Percentiles rank a stretch among this genome's conserved stretches.
Conservation (phyloP, 768 basidiomycete genomes). For the Lactifluus subvellereus region DNA sequence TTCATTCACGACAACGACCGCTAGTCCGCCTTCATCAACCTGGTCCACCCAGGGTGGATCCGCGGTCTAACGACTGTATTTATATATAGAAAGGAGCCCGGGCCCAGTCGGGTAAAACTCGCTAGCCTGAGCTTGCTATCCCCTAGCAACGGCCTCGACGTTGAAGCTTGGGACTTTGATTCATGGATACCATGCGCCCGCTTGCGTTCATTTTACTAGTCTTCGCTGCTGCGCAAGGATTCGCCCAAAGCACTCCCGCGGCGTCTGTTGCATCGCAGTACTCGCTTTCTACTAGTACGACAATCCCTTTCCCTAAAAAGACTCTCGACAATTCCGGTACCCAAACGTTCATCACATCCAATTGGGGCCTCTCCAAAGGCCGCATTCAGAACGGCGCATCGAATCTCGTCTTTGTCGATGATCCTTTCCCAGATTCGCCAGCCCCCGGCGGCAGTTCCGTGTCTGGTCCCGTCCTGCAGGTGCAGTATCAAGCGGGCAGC, state of each 20-base stretch:
- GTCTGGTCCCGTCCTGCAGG: constrained; percentile 42
- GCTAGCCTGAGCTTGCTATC: no score
- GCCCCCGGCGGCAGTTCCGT: constrained; percentile 32
- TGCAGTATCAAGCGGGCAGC: constrained; percentile 57
- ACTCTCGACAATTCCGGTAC: constrained; percentile 49
- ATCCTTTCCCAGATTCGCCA: constrained; percentile 56
- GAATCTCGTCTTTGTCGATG: constrained; percentile 56
- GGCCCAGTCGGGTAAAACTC: no score
- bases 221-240: constrained; percentile 1
- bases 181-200: neutral
- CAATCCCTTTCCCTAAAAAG: constrained; percentile 58
- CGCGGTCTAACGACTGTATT: neutral
- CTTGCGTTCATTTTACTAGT: neutral
- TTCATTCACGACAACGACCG: neutral
- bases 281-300: constrained; percentile 53
- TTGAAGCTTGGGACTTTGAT: neutral
- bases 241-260: constrained; percentile 3
- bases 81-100: neutral
- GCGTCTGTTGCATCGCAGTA: constrained; percentile 42
- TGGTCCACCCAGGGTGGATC: neutral
- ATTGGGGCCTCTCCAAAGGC: constrained; percentile 59
- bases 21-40: constrained; percentile 1
- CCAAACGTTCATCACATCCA: constrained; percentile 43
- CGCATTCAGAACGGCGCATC: constrained; percentile 51
- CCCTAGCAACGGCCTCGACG: neutral